Percentiles rank a stretch among this genome's conserved stretches.
Conservation (phyloP, 495 filamentous ascomycete species). For the Massariosphaeria phaeospora region DNA sequence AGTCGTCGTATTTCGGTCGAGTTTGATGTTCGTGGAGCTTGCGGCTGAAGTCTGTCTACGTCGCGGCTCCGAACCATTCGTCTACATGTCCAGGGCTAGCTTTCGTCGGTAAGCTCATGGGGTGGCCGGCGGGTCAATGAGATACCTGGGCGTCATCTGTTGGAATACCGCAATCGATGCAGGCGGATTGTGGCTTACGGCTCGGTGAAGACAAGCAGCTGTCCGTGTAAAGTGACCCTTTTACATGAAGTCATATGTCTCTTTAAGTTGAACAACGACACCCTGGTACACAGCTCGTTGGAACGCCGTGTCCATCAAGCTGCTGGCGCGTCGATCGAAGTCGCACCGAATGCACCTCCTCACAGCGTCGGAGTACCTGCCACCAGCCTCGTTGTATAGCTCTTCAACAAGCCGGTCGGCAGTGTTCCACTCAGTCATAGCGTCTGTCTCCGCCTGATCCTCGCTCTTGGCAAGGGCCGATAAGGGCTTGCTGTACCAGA, state of each 20-base stretch:
- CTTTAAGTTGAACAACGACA: constrained; percentile 33
- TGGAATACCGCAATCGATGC: no score
- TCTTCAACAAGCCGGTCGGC: constrained; percentile 22
- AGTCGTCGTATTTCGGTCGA: no score
- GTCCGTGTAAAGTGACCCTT: no score
- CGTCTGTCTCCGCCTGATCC: constrained; percentile 5
- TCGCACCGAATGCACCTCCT: constrained; percentile 36
- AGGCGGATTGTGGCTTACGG: no score
- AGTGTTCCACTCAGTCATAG: constrained; percentile 24
- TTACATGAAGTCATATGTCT: constrained; percentile 27
- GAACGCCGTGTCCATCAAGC: constrained; percentile 31
- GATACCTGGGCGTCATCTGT: no score
- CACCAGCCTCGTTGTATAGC: constrained; percentile 33
- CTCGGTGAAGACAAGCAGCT: no score
- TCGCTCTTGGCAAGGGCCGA: constrained; percentile 11
- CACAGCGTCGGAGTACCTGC: constrained; percentile 38
- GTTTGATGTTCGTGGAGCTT: no score
- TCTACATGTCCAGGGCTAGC: no score
- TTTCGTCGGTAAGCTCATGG: no score
- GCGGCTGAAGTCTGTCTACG: no score
- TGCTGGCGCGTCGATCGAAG: constrained; percentile 30
- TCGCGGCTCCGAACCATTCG: no score
- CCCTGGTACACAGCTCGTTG: constrained; percentile 34
- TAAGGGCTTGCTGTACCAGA: constrained; percentile 33
- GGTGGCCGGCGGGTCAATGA: no score